Evolutionary conservation across 2,329 filamentous ascomycete species (phyloP).

Genomic region (Diplodia sapinea): DNA sequence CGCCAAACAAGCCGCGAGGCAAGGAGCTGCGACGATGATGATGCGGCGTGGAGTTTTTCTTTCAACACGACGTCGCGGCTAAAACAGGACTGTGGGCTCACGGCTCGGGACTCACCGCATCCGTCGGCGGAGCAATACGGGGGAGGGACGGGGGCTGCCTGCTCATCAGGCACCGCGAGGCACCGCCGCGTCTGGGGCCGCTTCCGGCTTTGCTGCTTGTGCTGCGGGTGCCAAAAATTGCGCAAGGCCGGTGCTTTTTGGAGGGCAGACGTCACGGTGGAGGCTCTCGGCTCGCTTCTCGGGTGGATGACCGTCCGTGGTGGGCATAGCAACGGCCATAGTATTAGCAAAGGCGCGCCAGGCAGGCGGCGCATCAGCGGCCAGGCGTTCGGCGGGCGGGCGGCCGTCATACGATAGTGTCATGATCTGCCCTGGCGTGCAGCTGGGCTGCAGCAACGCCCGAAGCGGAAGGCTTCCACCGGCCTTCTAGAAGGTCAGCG

Average conservation of each 20-base stretch:
- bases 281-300: constrained; percentile 17
- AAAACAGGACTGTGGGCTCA: not conserved
- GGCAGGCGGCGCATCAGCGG: constrained; percentile 20
- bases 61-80: not conserved
- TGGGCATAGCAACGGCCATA: constrained; percentile 22
- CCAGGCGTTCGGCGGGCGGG: constrained; percentile 11
- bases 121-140: constrained; percentile 1
- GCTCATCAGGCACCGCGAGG: not conserved
- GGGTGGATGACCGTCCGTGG: constrained; percentile 12
- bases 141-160: not conserved
- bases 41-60: not conserved
- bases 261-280: constrained; percentile 16
- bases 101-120: constrained; percentile 21
- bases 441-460: constrained; percentile 20
- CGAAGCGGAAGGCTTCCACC: constrained; percentile 15
- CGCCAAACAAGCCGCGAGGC: no score
- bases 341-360: constrained; percentile 18
- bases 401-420: constrained; percentile 30
- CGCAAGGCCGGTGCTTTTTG: constrained; percentile 11
- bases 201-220: constrained; percentile 4
- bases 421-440: constrained; percentile 28
- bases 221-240: constrained; percentile 10
- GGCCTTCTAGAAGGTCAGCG: constrained; percentile 18
- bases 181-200: not conserved
- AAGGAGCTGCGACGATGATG: no score